These are phyloP conservation scores for Colletotrichum sublineola DNA, from an alignment of 2,329 filamentous ascomycete genomes.

Conservation along the genomic window DNA sequence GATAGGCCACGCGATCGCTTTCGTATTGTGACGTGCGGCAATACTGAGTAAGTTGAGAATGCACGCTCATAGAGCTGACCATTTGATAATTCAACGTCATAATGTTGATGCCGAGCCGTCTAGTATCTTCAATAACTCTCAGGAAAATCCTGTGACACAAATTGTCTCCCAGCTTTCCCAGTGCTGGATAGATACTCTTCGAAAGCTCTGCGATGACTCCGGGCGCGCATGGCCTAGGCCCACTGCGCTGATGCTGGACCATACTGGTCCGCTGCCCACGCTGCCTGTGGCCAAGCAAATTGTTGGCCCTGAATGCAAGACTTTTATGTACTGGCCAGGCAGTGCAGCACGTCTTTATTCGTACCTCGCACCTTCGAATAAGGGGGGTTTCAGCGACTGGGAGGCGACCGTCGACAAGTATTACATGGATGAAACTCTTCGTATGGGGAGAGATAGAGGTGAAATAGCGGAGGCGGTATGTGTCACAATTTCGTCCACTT, in stretches of 20 bases:
- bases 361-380: conserved; percentile 7
- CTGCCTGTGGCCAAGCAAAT: neutral
- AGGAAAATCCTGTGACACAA: neutral
- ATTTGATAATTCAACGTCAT: too few relatives aligned
- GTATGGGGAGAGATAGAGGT: neutral
- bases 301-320: conserved; percentile 3
- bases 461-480: neutral
- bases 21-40: neutral
- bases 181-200: conserved; percentile 15
- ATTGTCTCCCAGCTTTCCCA: neutral
- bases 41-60: too few relatives aligned
- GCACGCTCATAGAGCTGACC: too few relatives aligned
- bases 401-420: conserved; percentile 10
- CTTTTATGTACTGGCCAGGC: conserved; percentile 10
- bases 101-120: neutral
- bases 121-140: neutral
- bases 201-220: neutral
- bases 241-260: conserved; percentile 5
- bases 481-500: too few relatives aligned
- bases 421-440: neutral
- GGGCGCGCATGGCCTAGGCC: conserved; percentile 1
- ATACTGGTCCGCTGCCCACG: conserved; percentile 1
- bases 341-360: conserved; percentile 18
- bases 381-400: conserved; percentile 20
- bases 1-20: neutral